Conservation (phyloP, 495 filamentous ascomycete species). For the Aspergillus cavernicola region DNA sequence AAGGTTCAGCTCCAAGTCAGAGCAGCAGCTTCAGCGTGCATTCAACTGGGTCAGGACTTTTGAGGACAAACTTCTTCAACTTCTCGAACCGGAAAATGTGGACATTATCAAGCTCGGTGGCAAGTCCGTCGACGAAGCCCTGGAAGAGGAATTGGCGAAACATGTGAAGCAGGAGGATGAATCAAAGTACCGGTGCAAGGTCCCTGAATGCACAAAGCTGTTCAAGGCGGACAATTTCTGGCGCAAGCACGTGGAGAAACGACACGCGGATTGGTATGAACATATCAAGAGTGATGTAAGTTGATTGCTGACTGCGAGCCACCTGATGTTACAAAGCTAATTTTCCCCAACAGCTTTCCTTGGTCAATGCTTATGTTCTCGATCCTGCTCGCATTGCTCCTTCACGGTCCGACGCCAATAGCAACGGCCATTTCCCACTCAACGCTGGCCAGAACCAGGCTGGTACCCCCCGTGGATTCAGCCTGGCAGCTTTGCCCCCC, state of each 20-base stretch:
- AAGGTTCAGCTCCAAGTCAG: constrained; percentile 65
- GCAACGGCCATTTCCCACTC: constrained; percentile 90
- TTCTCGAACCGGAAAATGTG: constrained; percentile 83
- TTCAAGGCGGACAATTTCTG: constrained; percentile 97
- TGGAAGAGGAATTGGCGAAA: constrained; percentile 82
- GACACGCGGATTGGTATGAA: constrained; percentile 85
- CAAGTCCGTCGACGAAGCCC: constrained; percentile 75
- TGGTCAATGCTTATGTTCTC: constrained; percentile 90
- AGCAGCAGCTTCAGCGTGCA: constrained; percentile 87
- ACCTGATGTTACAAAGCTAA: constrained; percentile 21
- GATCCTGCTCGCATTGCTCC: constrained; percentile 92
- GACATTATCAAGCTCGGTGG: constrained; percentile 87
- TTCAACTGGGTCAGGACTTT: constrained; percentile 99
- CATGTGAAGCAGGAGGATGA: constrained; percentile 96
- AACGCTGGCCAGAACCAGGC: constrained; percentile 64
- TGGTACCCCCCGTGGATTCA: constrained; percentile 92
- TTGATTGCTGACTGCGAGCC: constrained; percentile 3
- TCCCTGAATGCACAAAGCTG: constrained; percentile 90
- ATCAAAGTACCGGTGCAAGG: constrained; percentile 92
- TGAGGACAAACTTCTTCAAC: constrained; percentile 91
- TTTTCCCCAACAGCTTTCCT: constrained; percentile 55
- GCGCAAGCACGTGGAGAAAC: constrained; percentile 97
- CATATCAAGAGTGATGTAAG: constrained; percentile 78
- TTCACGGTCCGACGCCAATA: constrained; percentile 90
- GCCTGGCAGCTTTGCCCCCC: constrained; percentile 65